These are phyloP conservation scores for Gracilaria gracilis DNA, from an alignment of 23 red algal species.

Conservation along the genomic window DNA sequence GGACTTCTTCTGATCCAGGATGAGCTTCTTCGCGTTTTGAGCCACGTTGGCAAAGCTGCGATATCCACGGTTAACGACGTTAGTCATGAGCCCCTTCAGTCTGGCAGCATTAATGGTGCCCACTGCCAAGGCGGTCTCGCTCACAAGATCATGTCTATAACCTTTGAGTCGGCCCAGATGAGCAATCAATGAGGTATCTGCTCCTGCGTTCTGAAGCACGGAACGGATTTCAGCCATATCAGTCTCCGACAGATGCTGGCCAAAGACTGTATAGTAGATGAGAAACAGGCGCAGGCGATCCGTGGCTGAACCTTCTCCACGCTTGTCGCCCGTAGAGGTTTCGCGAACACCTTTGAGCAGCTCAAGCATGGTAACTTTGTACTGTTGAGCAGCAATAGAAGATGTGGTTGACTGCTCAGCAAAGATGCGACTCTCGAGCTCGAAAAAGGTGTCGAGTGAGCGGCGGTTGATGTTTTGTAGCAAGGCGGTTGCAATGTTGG, in stretches of 20 bases:
- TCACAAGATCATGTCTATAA: conserved; percentile 62
- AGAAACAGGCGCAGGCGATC: conserved; percentile 82
- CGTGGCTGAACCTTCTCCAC: conserved; percentile 38
- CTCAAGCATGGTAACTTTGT: conserved; percentile 65
- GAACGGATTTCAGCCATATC: conserved; percentile 43
- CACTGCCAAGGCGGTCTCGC: not conserved
- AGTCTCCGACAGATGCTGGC: conserved; percentile 44
- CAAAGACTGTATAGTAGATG: conserved; percentile 83
- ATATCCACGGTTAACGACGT: conserved; percentile 64
- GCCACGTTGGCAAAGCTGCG: conserved; percentile 72
- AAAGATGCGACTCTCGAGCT: conserved; percentile 87
- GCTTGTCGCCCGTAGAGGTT: conserved; percentile 39
- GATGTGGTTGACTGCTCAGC: conserved; percentile 5
- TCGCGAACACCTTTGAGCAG: conserved; percentile 64
- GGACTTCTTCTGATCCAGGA: conserved; percentile 41
- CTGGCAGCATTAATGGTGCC: conserved; percentile 52
- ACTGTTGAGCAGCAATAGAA: conserved; percentile 50
- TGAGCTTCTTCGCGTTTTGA: conserved; percentile 73
- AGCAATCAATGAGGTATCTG: conserved; percentile 39
- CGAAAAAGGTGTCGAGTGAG: conserved; percentile 90
- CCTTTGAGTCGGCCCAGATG: conserved; percentile 41
- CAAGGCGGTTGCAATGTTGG: conserved; percentile 93
- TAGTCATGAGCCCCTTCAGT: conserved; percentile 70
- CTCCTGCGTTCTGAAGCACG: conserved; percentile 47
- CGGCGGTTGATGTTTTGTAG: conserved; percentile 90